Evolutionary conservation across 495 filamentous ascomycete species (phyloP), one percentile per base, ranked within the genome.

Genomic region (Penicillium odoratum): DNA sequence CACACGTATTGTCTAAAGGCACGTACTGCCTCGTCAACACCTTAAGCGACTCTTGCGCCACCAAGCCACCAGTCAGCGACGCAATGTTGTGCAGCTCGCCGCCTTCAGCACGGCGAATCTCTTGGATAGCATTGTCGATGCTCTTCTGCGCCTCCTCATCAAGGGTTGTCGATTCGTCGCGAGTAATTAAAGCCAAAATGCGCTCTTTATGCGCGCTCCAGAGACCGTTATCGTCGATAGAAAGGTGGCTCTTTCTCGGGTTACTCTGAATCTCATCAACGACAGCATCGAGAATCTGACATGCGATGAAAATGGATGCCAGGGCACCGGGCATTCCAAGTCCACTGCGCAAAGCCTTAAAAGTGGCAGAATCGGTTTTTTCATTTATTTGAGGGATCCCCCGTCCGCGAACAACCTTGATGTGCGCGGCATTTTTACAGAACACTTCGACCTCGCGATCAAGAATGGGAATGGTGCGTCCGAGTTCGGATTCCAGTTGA

Each of bases 21-120:
- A 96, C 83, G 78, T 99, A 99, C 80, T 99, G 94, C 72, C 91
- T 86, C 48, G 94, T 99, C 58, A 98, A 81, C 29, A 96, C 87
- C 80, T 99, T 99, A 69, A 98, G 92, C 30, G 91, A 83, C 78
- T 99, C 94, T 74, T 99, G 94, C 30, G 93, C 91, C 26, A 95
- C 88, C 74, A 99, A 86, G 0, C 94, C 95, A 18, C 95, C 94
- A 7, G 88, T 89, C 48, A 98, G 71, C 26, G 92, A 86, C n/a
- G 93, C 86, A 50, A 96, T 90, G 70, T 97, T 97, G 75, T 98
- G 95, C 61, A 99, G 76, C 73, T 99, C 94, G 44, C 85, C 89
- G 33, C 91, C 91, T 51, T 86, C 88, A 31, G 89, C 89, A 34
- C 93, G 82, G 43, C 84, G 86, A 29, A 92, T 76, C 68, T 92